Percentiles rank a stretch among this genome's conserved stretches.
phyloP scores from a whole-genome alignment of 768 basidiomycete genomes.

The Neoboletus magnificus region DNA sequence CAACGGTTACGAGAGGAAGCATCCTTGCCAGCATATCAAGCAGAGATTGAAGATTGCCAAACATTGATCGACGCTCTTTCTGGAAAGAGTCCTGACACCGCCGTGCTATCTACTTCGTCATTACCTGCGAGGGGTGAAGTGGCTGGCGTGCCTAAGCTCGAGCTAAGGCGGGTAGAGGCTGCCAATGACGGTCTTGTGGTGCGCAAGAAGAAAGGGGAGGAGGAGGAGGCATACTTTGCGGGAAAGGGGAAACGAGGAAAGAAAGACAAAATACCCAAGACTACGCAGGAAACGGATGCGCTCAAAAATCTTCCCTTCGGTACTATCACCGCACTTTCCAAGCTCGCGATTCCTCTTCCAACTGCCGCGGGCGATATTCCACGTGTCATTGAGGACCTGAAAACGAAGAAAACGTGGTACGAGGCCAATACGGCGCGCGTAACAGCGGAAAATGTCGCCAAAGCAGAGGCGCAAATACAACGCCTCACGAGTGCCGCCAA shows the following conservation, averaged over 20 bases:
- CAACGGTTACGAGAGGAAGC: conserved; percentile 89
- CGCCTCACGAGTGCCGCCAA: conserved; percentile 49
- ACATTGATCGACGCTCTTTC: conserved; percentile 85
- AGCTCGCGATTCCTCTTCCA: conserved; percentile 89
- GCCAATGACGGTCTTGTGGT: conserved; percentile 61
- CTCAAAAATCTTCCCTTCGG: conserved; percentile 69
- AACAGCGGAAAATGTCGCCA: conserved; percentile 75
- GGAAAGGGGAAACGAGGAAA: conserved; percentile 67
- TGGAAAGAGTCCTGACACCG: conserved; percentile 53
- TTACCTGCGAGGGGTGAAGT: conserved; percentile 42
- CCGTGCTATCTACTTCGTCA: conserved; percentile 42
- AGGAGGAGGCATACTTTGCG: conserved; percentile 77
- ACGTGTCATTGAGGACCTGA: conserved; percentile 84
- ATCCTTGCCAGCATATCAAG: conserved; percentile 81
- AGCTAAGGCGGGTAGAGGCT: conserved; percentile 79
- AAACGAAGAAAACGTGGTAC: conserved; percentile 93
- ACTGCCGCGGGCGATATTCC: conserved; percentile 70
- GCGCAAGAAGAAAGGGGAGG: conserved; percentile 92
- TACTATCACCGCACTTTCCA: conserved; percentile 84
- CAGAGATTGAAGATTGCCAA: conserved; percentile 94
- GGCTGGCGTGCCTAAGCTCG: conserved; percentile 72
- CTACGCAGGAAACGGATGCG: conserved; percentile 35
- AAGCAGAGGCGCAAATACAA: conserved; percentile 73
- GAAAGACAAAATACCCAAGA: conserved; percentile 46
- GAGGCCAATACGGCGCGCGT: conserved; percentile 84